Evolutionary conservation across 2,329 filamentous ascomycete species (phyloP).

Genomic region (Diplocarpon rosae): DNA sequence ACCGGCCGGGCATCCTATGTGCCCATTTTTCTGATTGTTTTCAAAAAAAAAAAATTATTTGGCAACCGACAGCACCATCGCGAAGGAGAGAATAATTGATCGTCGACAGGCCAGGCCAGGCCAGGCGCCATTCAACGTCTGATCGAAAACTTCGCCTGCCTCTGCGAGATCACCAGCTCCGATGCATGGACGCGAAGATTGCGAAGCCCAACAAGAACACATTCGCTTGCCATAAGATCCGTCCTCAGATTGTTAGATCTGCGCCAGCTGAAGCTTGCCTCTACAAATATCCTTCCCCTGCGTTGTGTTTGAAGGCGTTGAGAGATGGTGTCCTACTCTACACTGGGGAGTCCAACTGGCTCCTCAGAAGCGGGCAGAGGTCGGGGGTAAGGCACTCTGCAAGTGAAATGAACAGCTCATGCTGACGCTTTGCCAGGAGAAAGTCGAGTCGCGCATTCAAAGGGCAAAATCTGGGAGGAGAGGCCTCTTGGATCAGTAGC

Average conservation of each 20-base stretch:
- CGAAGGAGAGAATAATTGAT: too few species aligned
- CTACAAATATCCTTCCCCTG: neutral
- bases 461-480: conserved; percentile 54
- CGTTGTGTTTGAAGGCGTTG: neutral
- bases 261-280: neutral
- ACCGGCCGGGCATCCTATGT: too few species aligned
- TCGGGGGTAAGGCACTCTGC: conserved; percentile 15
- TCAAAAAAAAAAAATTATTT: too few species aligned
- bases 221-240: neutral
- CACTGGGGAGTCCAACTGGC: conserved; percentile 17
- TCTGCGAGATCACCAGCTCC: neutral
- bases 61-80: too few species aligned
- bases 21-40: too few species aligned
- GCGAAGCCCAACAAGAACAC: too few species aligned
- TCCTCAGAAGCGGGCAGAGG: conserved; percentile 19
- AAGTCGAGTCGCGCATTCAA: conserved; percentile 41
- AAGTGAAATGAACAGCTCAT: neutral
- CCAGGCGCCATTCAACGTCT: too few species aligned
- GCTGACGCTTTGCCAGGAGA: conserved; percentile 13
- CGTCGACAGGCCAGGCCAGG: too few species aligned
- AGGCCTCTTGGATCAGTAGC: conserved; percentile 82
- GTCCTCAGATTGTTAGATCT: neutral
- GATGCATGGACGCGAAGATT: neutral
- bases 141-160: neutral
- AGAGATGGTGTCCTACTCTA: conserved; percentile 24